These are phyloP conservation scores for Tagetes erecta DNA, from an alignment of 129 eudicot species.

Conservation along the genomic window DNA sequence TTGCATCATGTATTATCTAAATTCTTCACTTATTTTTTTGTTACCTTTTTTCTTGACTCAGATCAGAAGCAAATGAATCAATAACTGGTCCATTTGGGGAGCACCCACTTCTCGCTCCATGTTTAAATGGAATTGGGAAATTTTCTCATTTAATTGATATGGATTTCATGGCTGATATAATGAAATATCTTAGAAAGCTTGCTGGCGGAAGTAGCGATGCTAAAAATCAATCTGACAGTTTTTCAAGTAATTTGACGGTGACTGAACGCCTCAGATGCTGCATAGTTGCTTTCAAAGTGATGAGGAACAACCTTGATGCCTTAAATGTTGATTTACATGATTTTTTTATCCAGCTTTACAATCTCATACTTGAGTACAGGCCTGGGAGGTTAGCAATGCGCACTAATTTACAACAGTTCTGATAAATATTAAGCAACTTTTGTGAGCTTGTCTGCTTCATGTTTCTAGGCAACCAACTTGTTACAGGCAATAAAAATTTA, in stretches of 20 bases:
- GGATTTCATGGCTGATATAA: slow-evolving; percentile 88
- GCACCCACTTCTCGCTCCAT: slow-evolving; percentile 80
- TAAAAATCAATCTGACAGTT: slow-evolving; percentile 37
- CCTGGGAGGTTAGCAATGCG: slow-evolving; percentile 67
- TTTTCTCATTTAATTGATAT: slow-evolving; percentile 83
- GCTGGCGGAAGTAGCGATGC: slow-evolving; percentile 51
- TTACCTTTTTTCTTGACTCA: slow-evolving; percentile 23
- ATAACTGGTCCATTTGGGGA: slow-evolving; percentile 44
- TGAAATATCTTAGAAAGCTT: slow-evolving; percentile 79
- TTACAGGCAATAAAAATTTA: not conserved
- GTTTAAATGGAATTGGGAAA: slow-evolving; percentile 83
- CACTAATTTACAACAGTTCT: not conserved
- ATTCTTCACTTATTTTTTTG: not conserved
- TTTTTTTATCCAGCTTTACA: slow-evolving; percentile 74
- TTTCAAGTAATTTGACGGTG: slow-evolving; percentile 53
- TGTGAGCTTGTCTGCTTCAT: not conserved
- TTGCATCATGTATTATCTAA: not conserved
- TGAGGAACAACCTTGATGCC: slow-evolving; percentile 91
- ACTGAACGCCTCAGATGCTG: slow-evolving; percentile 89
- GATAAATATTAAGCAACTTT: not conserved
- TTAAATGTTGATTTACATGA: slow-evolving; percentile 85
- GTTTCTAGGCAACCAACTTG: not conserved
- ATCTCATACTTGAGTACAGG: slow-evolving; percentile 75
- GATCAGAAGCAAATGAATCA: slow-evolving; percentile 35
- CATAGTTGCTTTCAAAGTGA: slow-evolving; percentile 92